A percentile compares a stretch with the other conserved stretches of the same genome.
Conservation (phyloP, 257 asterid species). For the Solanum chaucha region DNA sequence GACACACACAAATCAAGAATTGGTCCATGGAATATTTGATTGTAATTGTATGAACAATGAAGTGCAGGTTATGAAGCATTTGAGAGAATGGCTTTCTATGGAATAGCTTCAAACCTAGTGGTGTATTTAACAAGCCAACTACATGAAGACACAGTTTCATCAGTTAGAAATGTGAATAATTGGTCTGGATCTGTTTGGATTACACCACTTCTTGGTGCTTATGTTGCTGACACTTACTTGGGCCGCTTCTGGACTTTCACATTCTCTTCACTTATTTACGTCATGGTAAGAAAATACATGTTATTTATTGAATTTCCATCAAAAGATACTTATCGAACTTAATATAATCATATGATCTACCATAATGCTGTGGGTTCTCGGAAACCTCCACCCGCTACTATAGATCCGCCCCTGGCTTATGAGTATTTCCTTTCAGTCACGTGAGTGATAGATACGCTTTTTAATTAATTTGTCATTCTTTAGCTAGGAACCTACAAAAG, state of each 20-base stretch:
- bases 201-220: slow-evolving; percentile 83
- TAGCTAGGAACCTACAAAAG: background rate
- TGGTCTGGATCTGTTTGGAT: slow-evolving; percentile 95
- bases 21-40: too few species aligned
- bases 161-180: slow-evolving; percentile 73
- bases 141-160: slow-evolving; percentile 72
- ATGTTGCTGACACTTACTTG: slow-evolving; percentile 68
- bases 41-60: background rate
- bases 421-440: background rate
- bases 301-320: too few species aligned
- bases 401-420: background rate
- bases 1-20: too few species aligned
- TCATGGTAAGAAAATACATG: slow-evolving; percentile 34
- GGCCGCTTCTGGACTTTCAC: slow-evolving; percentile 97
- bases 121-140: slow-evolving; percentile 76
- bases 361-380: background rate
- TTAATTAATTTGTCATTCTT: background rate
- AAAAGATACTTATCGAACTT: too few species aligned
- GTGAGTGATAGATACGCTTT: background rate
- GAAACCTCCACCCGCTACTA: background rate
- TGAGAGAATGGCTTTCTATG: slow-evolving; percentile 91
- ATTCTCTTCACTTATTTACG: slow-evolving; percentile 63
- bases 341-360: background rate
- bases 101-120: slow-evolving; percentile 82
- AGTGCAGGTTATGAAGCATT: slow-evolving; percentile 67